Evolutionary conservation across 2,329 filamentous ascomycete genomes (phyloP).

Genomic region (Ophiostoma sp.): DNA sequence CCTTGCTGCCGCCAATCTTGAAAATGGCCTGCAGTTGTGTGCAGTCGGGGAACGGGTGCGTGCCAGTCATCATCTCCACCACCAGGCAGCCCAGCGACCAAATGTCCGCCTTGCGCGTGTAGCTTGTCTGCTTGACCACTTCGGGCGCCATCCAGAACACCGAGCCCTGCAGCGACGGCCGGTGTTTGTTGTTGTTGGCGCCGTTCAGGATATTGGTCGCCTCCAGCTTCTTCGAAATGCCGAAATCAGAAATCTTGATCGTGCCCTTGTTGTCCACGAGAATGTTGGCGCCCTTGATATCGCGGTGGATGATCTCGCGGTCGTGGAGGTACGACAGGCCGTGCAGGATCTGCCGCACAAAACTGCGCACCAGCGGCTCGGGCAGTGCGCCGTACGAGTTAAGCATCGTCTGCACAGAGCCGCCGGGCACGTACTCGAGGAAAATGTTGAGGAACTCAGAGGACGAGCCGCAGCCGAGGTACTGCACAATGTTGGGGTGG

Average conservation of each 20-base stretch:
- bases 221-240: slow-evolving; percentile 96
- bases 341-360: slow-evolving; percentile 90
- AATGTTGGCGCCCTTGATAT: slow-evolving; percentile 99
- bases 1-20: slow-evolving; percentile 87
- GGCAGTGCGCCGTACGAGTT: slow-evolving; percentile 95
- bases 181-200: slow-evolving; percentile 61
- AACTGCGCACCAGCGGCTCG: slow-evolving; percentile 90
- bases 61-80: slow-evolving; percentile 98
- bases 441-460: slow-evolving; percentile 96
- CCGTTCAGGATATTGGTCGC: slow-evolving; percentile 75
- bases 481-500: slow-evolving; percentile 96
- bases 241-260: slow-evolving; percentile 99
- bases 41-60: slow-evolving; percentile 93
- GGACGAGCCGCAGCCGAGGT: slow-evolving; percentile 89
- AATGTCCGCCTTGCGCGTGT: slow-evolving; percentile 97
- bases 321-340: slow-evolving; percentile 91
- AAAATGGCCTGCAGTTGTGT: slow-evolving; percentile 97
- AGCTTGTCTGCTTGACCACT: slow-evolving; percentile 94
- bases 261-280: slow-evolving; percentile 98
- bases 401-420: slow-evolving; percentile 96
- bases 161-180: slow-evolving; percentile 84
- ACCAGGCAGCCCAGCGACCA: slow-evolving; percentile 96
- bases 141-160: slow-evolving; percentile 99
- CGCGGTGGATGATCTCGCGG: slow-evolving; percentile 93
- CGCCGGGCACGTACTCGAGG: slow-evolving; percentile 96